Conservation (phyloP, 345 rosid genomes). For the Noccaea bulbosa region DNA sequence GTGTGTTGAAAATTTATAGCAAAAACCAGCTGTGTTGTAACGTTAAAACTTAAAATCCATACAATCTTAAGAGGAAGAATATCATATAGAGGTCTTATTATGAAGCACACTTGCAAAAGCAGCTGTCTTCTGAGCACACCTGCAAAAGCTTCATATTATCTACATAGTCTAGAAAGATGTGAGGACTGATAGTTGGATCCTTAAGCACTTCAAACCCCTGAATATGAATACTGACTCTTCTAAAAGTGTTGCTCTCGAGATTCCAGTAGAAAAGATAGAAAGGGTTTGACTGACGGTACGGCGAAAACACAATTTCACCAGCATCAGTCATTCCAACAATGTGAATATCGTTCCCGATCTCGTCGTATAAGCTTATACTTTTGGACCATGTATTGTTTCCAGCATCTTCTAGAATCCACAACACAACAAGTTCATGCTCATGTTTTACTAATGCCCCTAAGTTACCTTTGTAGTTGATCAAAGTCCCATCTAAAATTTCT, state of each 20-base stretch:
- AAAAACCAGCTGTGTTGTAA: too few relatives aligned
- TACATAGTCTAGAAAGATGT: background rate
- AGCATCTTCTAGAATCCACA: conserved; percentile 17
- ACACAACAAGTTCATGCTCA: background rate
- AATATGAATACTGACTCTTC: background rate
- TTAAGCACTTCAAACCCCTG: background rate
- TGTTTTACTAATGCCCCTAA: background rate
- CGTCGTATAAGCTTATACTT: background rate
- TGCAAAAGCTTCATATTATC: background rate
- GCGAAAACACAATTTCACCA: conserved; percentile 5
- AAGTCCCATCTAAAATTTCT: too few relatives aligned
- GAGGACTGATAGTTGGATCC: too few relatives aligned
- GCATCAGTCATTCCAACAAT: background rate
- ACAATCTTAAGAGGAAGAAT: background rate
- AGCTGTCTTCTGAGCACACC: too few relatives aligned
- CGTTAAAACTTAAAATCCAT: too few relatives aligned
- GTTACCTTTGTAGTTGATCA: conserved; percentile 18
- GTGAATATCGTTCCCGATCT: accelerated
- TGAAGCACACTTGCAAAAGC: background rate
- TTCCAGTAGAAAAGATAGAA: conserved; percentile 1
- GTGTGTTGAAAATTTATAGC: too few relatives aligned
- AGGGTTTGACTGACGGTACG: background rate
- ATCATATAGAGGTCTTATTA: background rate
- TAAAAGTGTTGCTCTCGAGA: background rate
- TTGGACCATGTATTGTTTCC: conserved; percentile 10